Conservation (phyloP, 2,329 filamentous ascomycete genomes). For the Clarireedia sp. region DNA sequence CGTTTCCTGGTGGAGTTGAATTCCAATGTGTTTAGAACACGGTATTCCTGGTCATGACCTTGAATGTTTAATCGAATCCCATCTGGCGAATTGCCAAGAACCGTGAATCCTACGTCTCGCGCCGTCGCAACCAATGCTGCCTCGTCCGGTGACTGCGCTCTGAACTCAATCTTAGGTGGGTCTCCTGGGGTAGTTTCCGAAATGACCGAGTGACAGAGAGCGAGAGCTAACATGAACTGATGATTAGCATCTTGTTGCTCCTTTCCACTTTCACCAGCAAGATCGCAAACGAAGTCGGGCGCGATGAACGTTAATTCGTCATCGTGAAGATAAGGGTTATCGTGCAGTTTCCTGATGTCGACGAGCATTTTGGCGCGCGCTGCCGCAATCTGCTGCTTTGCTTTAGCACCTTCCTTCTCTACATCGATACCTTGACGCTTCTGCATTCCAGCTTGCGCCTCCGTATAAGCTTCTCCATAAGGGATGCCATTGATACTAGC, state of each 20-base stretch:
- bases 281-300: slow-evolving; percentile 77
- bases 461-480: slow-evolving; percentile 96
- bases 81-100: slow-evolving; percentile 71
- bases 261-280: slow-evolving; percentile 66
- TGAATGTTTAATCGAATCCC: slow-evolving; percentile 80
- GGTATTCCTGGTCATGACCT: slow-evolving; percentile 77
- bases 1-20: slow-evolving; percentile 96
- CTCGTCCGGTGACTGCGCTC: slow-evolving; percentile 94
- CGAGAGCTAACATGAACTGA: slow-evolving; percentile 88
- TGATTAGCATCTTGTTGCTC: slow-evolving; percentile 73
- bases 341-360: slow-evolving; percentile 65
- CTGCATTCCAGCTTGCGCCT: slow-evolving; percentile 94
- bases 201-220: slow-evolving; percentile 95
- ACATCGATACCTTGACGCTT: slow-evolving; percentile 82
- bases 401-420: slow-evolving; percentile 67
- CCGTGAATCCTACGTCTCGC: slow-evolving; percentile 89
- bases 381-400: slow-evolving; percentile 68
- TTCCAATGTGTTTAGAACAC: slow-evolving; percentile 87
- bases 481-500: slow-evolving; percentile 91
- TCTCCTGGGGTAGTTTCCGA: slow-evolving; percentile 86
- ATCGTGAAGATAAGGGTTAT: slow-evolving; percentile 87
- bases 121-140: slow-evolving; percentile 90
- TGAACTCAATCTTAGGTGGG: slow-evolving; percentile 85
- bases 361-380: slow-evolving; percentile 67
- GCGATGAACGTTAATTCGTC: slow-evolving; percentile 89